These are phyloP conservation scores for Claviceps pazoutovae DNA, from an alignment of 2,329 filamentous ascomycete genomes.

Conservation along the genomic window DNA sequence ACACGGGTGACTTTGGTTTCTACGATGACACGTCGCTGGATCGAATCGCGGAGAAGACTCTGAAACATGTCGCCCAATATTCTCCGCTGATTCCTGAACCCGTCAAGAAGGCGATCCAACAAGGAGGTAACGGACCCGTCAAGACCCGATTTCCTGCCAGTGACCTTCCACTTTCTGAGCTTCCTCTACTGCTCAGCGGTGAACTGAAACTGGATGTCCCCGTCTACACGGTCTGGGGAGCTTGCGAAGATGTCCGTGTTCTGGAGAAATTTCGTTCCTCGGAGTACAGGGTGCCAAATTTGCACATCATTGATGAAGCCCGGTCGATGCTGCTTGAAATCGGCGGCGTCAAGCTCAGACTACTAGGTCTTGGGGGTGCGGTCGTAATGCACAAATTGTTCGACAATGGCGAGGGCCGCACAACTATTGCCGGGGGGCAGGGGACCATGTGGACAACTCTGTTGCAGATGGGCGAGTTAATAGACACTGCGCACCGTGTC, in stretches of 20 bases:
- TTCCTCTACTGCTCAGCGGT: conserved; percentile 76
- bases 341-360: conserved; percentile 86
- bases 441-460: conserved; percentile 99
- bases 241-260: conserved; percentile 94
- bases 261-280: conserved; percentile 93
- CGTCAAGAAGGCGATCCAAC: conserved; percentile 52
- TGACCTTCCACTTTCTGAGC: conserved; percentile 82
- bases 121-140: conserved; percentile 58
- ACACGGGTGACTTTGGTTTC: conserved; percentile 98
- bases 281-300: conserved; percentile 94
- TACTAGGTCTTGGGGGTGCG: conserved; percentile 85
- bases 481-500: conserved; percentile 94
- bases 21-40: conserved; percentile 94
- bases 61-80: conserved; percentile 97
- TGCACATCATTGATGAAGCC: conserved; percentile 97
- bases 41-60: conserved; percentile 94
- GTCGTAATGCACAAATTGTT: conserved; percentile 99
- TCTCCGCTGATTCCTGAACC: conserved; percentile 81
- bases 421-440: conserved; percentile 94
- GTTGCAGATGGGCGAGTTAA: conserved; percentile 92
- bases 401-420: conserved; percentile 94
- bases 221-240: conserved; percentile 98
- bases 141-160: conserved; percentile 72
- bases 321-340: conserved; percentile 90
- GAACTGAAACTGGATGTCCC: conserved; percentile 86